Evolutionary conservation across 768 basidiomycete species (phyloP).

Genomic region (Auricularia auricula-judae): DNA sequence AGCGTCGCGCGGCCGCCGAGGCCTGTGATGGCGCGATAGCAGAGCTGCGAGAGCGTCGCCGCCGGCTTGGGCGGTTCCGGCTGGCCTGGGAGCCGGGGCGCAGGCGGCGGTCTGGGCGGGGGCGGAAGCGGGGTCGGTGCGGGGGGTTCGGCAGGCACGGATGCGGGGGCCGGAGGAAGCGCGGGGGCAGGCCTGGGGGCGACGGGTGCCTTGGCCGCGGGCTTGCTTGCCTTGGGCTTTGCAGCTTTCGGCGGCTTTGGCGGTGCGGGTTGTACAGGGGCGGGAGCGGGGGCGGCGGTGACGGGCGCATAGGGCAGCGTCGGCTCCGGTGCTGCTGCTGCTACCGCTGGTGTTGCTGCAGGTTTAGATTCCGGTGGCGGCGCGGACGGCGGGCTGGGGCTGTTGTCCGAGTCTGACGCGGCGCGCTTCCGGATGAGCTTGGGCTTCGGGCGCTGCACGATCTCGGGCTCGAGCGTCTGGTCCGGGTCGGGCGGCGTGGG

Average conservation of each 20-base stretch:
- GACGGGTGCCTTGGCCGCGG: neutral
- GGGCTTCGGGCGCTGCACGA: neutral
- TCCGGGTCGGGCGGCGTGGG: neutral
- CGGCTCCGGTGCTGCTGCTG: neutral
- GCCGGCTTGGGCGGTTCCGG: conserved; percentile 67
- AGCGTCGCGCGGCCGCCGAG: conserved; percentile 80
- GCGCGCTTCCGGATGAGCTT: neutral
- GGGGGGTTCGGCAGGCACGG: conserved; percentile 13
- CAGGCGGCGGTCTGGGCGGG: conserved; percentile 25
- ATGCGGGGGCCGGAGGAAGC: neutral
- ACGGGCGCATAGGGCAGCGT: neutral
- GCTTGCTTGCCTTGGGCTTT: conserved; percentile 6
- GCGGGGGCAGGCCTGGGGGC: neutral
- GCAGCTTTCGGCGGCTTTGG: conserved; percentile 42
- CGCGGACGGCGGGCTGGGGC: neutral
- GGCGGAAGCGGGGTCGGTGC: conserved; percentile 18
- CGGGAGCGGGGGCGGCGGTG: conserved; percentile 22
- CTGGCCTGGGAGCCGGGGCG: conserved; percentile 31
- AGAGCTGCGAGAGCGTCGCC: conserved; percentile 84
- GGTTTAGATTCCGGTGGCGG: neutral
- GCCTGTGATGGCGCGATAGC: conserved; percentile 77
- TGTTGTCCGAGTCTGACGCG: neutral
- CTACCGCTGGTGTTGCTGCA: neutral
- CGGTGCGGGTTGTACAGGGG: conserved; percentile 35
- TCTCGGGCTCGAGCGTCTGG: neutral